Percentiles rank a stretch among this genome's conserved stretches.
phyloP scores from a whole-genome alignment of 2,329 filamentous ascomycete species.

The Celoporthe dispersa region DNA sequence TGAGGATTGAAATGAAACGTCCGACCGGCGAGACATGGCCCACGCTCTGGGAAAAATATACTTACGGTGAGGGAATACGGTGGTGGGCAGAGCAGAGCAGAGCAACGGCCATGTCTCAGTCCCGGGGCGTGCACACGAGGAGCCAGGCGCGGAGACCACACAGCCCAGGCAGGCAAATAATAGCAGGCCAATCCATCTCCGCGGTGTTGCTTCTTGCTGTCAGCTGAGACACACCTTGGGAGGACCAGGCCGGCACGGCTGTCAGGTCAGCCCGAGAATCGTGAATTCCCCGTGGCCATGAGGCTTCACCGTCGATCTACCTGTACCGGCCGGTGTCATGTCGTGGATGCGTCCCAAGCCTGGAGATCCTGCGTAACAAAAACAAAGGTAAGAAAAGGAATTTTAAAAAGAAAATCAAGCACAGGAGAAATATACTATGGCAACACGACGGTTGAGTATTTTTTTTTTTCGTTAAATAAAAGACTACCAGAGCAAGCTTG shows the following conservation, averaged over 20 bases:
- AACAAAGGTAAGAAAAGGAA: too few species aligned
- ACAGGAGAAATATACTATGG: not conserved
- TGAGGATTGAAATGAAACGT: not conserved
- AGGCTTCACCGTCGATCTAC: constrained; percentile 15
- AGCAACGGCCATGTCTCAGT: not conserved
- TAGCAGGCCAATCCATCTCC: not conserved
- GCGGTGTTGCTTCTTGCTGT: not conserved
- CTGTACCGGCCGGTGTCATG: constrained; percentile 20
- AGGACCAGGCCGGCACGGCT: not conserved
- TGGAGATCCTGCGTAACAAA: constrained; percentile 19
- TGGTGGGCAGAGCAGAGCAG: not conserved
- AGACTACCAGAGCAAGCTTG: constrained; percentile 10
- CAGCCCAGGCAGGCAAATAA: not conserved
- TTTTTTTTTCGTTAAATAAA: too few species aligned
- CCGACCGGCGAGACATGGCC: not conserved
- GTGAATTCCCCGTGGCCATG: not conserved
- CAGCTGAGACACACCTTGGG: not conserved
- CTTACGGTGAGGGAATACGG: not conserved
- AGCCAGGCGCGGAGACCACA: not conserved
- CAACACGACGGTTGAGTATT: not conserved
- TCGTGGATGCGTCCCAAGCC: constrained; percentile 12
- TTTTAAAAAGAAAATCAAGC: too few species aligned
- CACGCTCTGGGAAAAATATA: not conserved
- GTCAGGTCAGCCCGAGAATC: not conserved
- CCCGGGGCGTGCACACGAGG: not conserved